Conservation (phyloP, 768 basidiomycete genomes). For the Amanita polypyramis region DNA sequence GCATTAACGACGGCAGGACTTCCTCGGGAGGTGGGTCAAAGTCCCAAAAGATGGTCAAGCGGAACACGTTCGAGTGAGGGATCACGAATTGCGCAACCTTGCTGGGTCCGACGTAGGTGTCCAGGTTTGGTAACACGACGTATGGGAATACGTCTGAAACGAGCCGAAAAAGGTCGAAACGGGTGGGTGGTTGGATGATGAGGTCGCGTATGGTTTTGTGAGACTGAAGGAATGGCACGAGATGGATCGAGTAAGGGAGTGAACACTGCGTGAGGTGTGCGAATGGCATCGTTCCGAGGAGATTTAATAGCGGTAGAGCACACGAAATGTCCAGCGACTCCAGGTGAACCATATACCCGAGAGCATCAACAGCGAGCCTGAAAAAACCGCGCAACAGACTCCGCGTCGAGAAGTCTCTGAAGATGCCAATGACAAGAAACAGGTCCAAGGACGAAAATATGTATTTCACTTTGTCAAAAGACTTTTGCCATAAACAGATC, state of each 20-base stretch:
- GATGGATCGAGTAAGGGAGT: slow-evolving; percentile 7
- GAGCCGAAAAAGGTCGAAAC: background rate
- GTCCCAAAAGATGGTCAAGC: slow-evolving; percentile 12
- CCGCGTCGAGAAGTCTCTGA: slow-evolving; percentile 5
- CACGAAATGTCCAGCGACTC: slow-evolving; percentile 9
- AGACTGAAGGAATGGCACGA: slow-evolving; percentile 8
- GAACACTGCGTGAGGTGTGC: slow-evolving; percentile 8
- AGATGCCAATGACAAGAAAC: background rate
- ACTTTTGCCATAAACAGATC: background rate
- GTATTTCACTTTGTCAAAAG: background rate
- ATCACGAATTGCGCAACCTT: slow-evolving; percentile 9
- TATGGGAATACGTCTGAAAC: background rate
- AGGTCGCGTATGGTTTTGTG: slow-evolving; percentile 6
- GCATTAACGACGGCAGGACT: slow-evolving; percentile 1
- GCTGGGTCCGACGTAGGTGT: slow-evolving; percentile 9
- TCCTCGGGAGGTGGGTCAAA: background rate
- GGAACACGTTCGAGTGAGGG: slow-evolving; percentile 8
- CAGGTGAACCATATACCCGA: slow-evolving; percentile 5
- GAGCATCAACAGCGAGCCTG: slow-evolving; percentile 8
- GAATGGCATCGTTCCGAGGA: slow-evolving; percentile 4
- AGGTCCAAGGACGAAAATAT: background rate
- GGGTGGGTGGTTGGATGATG: slow-evolving; percentile 8
- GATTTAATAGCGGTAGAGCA: slow-evolving; percentile 3
- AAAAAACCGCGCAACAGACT: slow-evolving; percentile 9
- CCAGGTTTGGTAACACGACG: slow-evolving; percentile 6